Evolutionary conservation across 768 basidiomycete genomes (phyloP), one percentile per base, ranked within the genome.

Genomic region (Kwoniella europaea): DNA sequence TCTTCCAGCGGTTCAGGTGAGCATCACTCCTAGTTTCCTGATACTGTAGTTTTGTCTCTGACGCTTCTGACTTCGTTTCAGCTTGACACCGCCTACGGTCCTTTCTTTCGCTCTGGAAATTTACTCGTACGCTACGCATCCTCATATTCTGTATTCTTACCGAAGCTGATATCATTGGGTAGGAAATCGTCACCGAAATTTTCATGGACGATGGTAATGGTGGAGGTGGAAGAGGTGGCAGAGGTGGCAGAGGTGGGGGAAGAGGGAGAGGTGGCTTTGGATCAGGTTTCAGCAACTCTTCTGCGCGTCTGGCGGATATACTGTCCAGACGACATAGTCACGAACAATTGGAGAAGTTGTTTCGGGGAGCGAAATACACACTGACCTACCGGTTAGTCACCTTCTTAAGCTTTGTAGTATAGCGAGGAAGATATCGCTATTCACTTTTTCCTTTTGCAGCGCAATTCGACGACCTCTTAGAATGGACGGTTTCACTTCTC

Each of bases 1-100:
- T 4, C 43, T 71, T 15, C 75, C 79, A 4, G 79, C 77, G 4
- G 62, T 80, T 52, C 66, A 67, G 58, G 66, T 67, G n/a, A 44
- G 65, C 46, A 44, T 35, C 35, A 7, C 5, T 9, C 35, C 35
- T 35, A 35, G 35, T 35, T 35, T 35, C 35, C 35, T 35, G 35
- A 35, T 35, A 24, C 24, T 24, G 24, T 6, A 35, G 24, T 35
- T 35, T 35, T 3, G 35, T 35, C 35, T 35, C 35, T 35, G 35
- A 35, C 35, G 35, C 35, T 35, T 4, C 4, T 35, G 35, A 35
- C 20, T 41, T 46, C 22, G 10, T n/a, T 20, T 2, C 74, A 84
- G 73, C 74, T 84, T 71, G 81, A 84, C 67, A 82, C 82, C 16
- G 83, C 83, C 2, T 83, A 84, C 64, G 79, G 79, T 15, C 79